phyloP scores from a whole-genome alignment of 768 basidiomycete species.

The Sarcodon aspratus region DNA sequence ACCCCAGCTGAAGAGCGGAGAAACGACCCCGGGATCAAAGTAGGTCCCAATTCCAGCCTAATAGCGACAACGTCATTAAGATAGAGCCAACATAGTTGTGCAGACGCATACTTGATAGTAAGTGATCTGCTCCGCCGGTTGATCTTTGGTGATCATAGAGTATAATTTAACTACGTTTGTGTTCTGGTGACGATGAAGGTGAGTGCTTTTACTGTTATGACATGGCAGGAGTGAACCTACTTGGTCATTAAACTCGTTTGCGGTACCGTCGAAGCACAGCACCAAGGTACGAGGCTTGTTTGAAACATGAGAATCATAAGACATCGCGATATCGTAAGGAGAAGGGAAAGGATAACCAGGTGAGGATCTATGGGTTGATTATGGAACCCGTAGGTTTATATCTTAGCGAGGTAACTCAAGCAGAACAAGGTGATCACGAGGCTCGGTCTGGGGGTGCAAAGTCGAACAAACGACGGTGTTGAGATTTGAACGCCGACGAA shows the following conservation, averaged over 20 bases:
- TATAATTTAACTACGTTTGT: conserved; percentile 68
- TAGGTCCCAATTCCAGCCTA: conserved; percentile 40
- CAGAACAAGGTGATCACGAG: too few species aligned
- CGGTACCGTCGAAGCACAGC: conserved; percentile 48
- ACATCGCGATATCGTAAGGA: background rate
- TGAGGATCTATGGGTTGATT: too few species aligned
- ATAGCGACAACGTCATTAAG: background rate
- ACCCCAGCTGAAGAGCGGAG: conserved; percentile 42
- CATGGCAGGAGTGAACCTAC: conserved; percentile 3
- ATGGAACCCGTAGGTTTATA: too few species aligned
- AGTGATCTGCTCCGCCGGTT: conserved; percentile 36
- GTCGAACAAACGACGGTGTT: too few species aligned
- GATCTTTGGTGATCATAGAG: conserved; percentile 50
- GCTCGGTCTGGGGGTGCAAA: too few species aligned
- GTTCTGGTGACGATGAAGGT: conserved; percentile 24
- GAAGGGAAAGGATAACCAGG: too few species aligned
- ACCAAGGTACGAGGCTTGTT: conserved; percentile 30
- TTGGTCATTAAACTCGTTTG: conserved; percentile 37
- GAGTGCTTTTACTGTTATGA: background rate
- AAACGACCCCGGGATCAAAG: conserved; percentile 55
- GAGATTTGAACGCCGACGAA: too few species aligned
- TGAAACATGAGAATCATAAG: background rate
- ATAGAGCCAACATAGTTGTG: background rate
- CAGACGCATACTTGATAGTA: conserved; percentile 57
- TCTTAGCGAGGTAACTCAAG: too few species aligned